Conservation (phyloP, 768 basidiomycete genomes). For the Boletus rufocinnamomeus region DNA sequence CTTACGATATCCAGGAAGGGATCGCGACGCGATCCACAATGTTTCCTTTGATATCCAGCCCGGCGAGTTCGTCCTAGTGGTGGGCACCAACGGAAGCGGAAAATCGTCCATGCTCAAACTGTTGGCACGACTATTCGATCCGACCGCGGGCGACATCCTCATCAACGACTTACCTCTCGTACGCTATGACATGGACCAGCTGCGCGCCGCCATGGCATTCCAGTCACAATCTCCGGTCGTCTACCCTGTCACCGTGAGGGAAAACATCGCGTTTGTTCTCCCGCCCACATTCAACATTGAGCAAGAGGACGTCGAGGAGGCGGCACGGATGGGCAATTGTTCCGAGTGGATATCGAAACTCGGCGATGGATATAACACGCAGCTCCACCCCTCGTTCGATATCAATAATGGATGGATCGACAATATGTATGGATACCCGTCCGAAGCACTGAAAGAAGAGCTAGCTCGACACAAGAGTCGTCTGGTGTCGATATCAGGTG, state of each 20-base stretch:
- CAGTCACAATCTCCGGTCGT: slow-evolving; percentile 52
- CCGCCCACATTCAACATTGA: slow-evolving; percentile 13
- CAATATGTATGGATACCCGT: slow-evolving; percentile 23
- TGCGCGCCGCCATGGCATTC: slow-evolving; percentile 47
- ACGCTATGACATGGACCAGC: slow-evolving; percentile 39
- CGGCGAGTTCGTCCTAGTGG: slow-evolving; percentile 34
- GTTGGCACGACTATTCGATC: slow-evolving; percentile 50
- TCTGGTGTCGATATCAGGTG: slow-evolving; percentile 27
- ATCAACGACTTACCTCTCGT: slow-evolving; percentile 45
- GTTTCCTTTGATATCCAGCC: slow-evolving; percentile 33
- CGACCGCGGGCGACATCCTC: slow-evolving; percentile 43
- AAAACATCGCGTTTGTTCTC: slow-evolving; percentile 43
- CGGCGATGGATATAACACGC: slow-evolving; percentile 33
- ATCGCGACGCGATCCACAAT: slow-evolving; percentile 24
- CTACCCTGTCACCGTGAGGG: slow-evolving; percentile 48
- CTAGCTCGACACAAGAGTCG: slow-evolving; percentile 26
- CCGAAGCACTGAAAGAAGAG: slow-evolving; percentile 21
- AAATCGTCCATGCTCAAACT: slow-evolving; percentile 46
- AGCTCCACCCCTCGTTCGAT: slow-evolving; percentile 30
- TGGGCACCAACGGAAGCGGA: slow-evolving; percentile 33
- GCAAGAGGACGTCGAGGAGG: slow-evolving; percentile 27
- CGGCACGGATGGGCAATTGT: slow-evolving; percentile 36
- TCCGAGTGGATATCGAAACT: slow-evolving; percentile 38
- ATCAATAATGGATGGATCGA: slow-evolving; percentile 23
- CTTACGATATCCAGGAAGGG: slow-evolving; percentile 26